phyloP scores from a whole-genome alignment of 2,329 filamentous ascomycete species.

The Hymenotorrendiella dingleyae region DNA sequence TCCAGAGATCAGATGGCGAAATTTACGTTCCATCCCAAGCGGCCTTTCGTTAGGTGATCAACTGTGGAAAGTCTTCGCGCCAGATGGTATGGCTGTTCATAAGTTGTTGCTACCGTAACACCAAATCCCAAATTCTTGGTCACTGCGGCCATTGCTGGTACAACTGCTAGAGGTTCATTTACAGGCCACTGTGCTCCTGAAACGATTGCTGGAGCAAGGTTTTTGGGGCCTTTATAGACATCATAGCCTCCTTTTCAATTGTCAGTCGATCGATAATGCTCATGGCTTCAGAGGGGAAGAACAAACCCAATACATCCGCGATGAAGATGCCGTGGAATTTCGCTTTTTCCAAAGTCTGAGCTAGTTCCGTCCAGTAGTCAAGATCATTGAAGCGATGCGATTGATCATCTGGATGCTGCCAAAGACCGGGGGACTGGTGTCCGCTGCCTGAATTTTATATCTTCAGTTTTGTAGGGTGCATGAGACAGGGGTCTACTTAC shows the following conservation, averaged over 20 bases:
- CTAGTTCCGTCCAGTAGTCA: background rate
- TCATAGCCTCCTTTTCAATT: slow-evolving; percentile 66
- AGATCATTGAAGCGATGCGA: background rate
- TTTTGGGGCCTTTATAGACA: slow-evolving; percentile 62
- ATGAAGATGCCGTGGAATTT: slow-evolving; percentile 53
- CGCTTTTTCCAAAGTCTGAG: slow-evolving; percentile 39
- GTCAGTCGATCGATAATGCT: no score
- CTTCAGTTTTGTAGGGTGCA: no score
- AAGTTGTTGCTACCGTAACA: slow-evolving; percentile 61
- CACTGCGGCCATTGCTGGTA: slow-evolving; percentile 62
- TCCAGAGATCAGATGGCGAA: slow-evolving; percentile 63
- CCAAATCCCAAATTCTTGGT: slow-evolving; percentile 64
- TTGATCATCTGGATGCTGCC: background rate
- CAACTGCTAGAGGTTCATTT: slow-evolving; percentile 59
- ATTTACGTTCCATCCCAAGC: slow-evolving; percentile 44
- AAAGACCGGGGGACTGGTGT: no score
- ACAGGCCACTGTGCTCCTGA: slow-evolving; percentile 65
- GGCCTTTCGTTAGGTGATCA: slow-evolving; percentile 48
- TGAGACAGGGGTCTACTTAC: no score
- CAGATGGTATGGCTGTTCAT: slow-evolving; percentile 39
- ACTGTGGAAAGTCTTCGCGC: slow-evolving; percentile 25
- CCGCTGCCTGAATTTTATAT: no score
- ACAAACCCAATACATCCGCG: background rate
- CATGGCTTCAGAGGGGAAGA: slow-evolving; percentile 60
- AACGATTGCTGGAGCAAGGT: slow-evolving; percentile 52